These are phyloP conservation scores for Persicaria maculosa DNA, from an alignment of 148 eudicot genomes.

Conservation along the genomic window DNA sequence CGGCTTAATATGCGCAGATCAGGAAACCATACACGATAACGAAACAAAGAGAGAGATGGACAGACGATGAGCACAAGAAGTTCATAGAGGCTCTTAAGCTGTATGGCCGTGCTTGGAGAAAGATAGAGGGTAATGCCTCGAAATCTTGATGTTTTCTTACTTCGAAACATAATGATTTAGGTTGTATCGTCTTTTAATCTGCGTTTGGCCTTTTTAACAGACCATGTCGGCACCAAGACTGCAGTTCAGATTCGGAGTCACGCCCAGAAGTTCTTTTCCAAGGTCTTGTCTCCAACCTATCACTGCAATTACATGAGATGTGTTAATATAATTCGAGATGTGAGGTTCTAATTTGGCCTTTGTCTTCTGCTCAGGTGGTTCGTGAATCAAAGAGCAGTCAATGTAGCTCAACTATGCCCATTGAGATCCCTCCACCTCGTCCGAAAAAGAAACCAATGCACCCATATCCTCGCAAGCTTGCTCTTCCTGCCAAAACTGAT, in stretches of 20 bases:
- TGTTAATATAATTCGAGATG: neutral
- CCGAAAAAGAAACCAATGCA: slow-evolving; percentile 83
- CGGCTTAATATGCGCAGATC: slow-evolving; percentile 5
- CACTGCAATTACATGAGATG: neutral
- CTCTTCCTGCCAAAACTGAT: slow-evolving; percentile 28
- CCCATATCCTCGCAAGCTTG: slow-evolving; percentile 85
- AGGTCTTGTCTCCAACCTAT: slow-evolving; percentile 1
- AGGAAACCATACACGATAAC: slow-evolving; percentile 89
- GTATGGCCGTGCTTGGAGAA: slow-evolving; percentile 83
- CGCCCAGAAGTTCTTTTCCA: slow-evolving; percentile 14
- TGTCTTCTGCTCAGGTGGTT: slow-evolving; percentile 46
- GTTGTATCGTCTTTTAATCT: neutral
- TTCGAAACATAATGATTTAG: neutral
- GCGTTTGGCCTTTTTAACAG: neutral
- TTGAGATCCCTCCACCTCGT: slow-evolving; percentile 94
- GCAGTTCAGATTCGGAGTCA: slow-evolving; percentile 13
- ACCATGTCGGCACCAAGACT: slow-evolving; percentile 12
- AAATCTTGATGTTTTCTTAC: neutral
- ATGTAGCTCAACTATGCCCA: slow-evolving; percentile 35
- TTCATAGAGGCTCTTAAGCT: slow-evolving; percentile 82
- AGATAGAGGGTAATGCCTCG: slow-evolving; percentile 60
- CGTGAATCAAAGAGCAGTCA: slow-evolving; percentile 37
- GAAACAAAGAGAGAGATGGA: slow-evolving; percentile 95
- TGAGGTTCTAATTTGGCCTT: slow-evolving; percentile 16
- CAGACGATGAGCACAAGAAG: slow-evolving; percentile 86